These are phyloP conservation scores for Phialophora expanda DNA, from an alignment of 2,329 filamentous ascomycete species.

Conservation along the genomic window DNA sequence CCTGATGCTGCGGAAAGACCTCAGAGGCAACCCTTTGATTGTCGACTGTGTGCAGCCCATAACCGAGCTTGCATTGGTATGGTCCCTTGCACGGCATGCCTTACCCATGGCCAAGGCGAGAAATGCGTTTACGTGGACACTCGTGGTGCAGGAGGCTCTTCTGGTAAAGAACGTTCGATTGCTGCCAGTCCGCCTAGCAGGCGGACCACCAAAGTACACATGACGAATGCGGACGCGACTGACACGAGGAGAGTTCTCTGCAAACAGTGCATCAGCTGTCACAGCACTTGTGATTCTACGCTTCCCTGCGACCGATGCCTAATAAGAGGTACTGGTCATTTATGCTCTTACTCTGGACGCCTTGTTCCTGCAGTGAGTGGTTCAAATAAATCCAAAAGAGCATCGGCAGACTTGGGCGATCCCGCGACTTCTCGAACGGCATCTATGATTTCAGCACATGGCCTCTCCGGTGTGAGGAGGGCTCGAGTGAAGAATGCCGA, in stretches of 20 bases:
- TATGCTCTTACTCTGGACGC: background rate
- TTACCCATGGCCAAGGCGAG: too few species aligned
- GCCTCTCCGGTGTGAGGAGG: background rate
- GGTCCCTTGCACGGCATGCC: too few species aligned
- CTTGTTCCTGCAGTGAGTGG: background rate
- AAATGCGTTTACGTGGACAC: too few species aligned
- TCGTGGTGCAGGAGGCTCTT: too few species aligned
- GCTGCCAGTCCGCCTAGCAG: background rate
- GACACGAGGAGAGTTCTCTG: background rate
- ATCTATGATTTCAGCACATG: background rate
- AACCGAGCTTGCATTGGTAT: too few species aligned
- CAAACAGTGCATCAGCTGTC: conserved; percentile 1
- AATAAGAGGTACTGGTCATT: background rate
- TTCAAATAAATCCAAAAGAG: background rate
- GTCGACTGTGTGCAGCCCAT: too few species aligned
- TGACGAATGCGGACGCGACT: background rate
- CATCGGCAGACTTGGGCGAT: too few species aligned
- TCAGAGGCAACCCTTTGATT: too few species aligned
- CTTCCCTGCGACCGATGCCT: background rate
- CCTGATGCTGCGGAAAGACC: too few species aligned
- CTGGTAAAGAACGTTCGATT: too few species aligned
- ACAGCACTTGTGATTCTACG: conserved; percentile 1
- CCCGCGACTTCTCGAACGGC: background rate
- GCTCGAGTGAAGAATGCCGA: conserved; percentile 1
- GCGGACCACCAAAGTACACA: background rate